These are phyloP conservation scores for Claviceps humidiphila DNA, from an alignment of 2,329 filamentous ascomycete genomes.

Conservation along the genomic window DNA sequence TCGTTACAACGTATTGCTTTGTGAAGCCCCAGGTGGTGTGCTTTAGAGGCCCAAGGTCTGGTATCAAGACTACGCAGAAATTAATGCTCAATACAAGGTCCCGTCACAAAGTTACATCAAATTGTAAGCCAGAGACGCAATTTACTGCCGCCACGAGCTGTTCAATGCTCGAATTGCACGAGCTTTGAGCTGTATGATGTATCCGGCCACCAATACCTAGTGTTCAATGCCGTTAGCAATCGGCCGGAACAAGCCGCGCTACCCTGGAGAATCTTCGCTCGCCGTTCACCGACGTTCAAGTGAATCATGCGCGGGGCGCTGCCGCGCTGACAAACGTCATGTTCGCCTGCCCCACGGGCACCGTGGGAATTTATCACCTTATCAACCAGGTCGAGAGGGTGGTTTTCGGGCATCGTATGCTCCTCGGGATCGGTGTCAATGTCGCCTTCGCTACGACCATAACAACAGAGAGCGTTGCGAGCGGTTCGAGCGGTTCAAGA, in stretches of 20 bases:
- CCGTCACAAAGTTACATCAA: no score
- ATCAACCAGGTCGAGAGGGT: neutral
- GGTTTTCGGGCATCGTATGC: neutral
- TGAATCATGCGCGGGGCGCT: neutral
- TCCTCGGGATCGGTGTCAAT: neutral
- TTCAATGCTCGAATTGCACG: no score
- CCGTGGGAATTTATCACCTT: neutral
- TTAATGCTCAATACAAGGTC: no score
- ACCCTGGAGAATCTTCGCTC: neutral
- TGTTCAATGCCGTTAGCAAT: neutral
- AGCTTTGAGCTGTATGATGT: no score
- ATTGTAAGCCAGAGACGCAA: no score
- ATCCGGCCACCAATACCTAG: no score
- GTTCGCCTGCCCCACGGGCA: neutral
- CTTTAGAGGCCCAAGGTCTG: no score
- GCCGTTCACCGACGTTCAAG: neutral
- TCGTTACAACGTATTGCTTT: no score
- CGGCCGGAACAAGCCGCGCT: neutral
- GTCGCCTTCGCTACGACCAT: neutral
- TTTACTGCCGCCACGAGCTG: no score
- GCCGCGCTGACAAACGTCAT: conserved; percentile 6
- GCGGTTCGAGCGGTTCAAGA: neutral
- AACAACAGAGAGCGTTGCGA: neutral
- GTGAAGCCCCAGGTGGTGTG: no score
- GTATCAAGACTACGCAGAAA: no score